Percentiles rank a stretch among this genome's conserved stretches.
Conservation (phyloP, 2,329 filamentous ascomycete species). For the Escovopsis sp. region DNA sequence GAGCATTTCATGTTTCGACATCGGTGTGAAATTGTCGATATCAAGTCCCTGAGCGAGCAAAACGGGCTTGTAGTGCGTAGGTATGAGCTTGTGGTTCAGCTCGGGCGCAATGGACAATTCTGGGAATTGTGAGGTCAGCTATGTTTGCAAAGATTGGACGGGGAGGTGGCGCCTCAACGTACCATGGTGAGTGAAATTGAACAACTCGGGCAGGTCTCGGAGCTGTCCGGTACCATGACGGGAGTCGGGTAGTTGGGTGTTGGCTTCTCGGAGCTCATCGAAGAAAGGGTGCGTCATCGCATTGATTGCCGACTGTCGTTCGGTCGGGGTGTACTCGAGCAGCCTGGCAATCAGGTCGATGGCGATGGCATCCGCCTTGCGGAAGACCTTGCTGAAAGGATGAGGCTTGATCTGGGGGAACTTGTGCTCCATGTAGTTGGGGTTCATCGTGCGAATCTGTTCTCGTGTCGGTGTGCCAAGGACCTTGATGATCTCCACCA, state of each 20-base stretch:
- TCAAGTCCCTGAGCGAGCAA: constrained; percentile 70
- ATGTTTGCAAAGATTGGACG: neutral
- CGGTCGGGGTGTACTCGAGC: constrained; percentile 92
- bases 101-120: constrained; percentile 91
- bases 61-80: constrained; percentile 59
- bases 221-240: constrained; percentile 68
- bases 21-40: constrained; percentile 82
- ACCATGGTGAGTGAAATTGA: constrained; percentile 93
- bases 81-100: constrained; percentile 79
- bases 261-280: constrained; percentile 86
- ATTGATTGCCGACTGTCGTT: constrained; percentile 82
- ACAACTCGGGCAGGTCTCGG: constrained; percentile 73
- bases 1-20: constrained; percentile 93
- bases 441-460: constrained; percentile 99
- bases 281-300: constrained; percentile 99
- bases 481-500: constrained; percentile 99
- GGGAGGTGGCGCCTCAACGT: constrained; percentile 22
- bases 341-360: constrained; percentile 90
- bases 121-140: constrained; percentile 21
- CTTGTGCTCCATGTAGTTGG: constrained; percentile 99
- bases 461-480: constrained; percentile 91
- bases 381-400: constrained; percentile 98
- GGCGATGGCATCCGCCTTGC: constrained; percentile 82
- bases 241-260: constrained; percentile 82
- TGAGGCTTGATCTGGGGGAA: constrained; percentile 99